Evolutionary conservation across 108 stramenopile species (phyloP).

Genomic region (Fragilariopsis cylindrus): DNA sequence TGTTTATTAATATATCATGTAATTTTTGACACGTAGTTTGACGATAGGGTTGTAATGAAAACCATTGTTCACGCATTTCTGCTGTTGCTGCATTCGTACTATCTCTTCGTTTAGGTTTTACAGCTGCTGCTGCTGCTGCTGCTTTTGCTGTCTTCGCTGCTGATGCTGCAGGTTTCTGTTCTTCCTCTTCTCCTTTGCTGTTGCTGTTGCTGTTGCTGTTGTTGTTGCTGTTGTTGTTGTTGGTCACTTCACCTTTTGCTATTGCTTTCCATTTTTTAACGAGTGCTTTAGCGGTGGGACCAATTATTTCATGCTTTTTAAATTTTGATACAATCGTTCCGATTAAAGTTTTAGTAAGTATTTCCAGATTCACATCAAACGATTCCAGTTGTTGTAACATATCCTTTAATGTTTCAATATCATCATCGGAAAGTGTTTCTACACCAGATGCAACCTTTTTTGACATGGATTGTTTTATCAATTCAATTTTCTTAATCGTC

Average conservation of each 20-base stretch:
- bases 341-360: constrained; percentile 77
- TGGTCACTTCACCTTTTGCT: constrained; percentile 43
- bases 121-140: constrained; percentile 17
- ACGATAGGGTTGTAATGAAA: constrained; percentile 57
- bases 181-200: constrained; percentile 13
- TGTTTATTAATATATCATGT: constrained; percentile 48
- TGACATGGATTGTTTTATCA: constrained; percentile 68
- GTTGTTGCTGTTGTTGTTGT: too few relatives aligned
- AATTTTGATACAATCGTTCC: constrained; percentile 80
- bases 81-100: constrained; percentile 17
- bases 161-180: constrained; percentile 13
- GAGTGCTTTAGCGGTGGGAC: constrained; percentile 59
- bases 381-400: constrained; percentile 73
- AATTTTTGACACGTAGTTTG: constrained; percentile 77
- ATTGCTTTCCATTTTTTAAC: constrained; percentile 90
- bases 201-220: too few relatives aligned
- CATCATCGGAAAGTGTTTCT: constrained; percentile 43
- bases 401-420: constrained; percentile 67
- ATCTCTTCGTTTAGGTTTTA: constrained; percentile 33
- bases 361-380: constrained; percentile 58
- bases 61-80: constrained; percentile 58
- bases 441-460: constrained; percentile 48
- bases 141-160: constrained; percentile 23
- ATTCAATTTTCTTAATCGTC: constrained; percentile 54
- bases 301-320: constrained; percentile 62